Base-by-base conservation (phyloP, 306 rosid species). In the Pueraria montana region DNA sequence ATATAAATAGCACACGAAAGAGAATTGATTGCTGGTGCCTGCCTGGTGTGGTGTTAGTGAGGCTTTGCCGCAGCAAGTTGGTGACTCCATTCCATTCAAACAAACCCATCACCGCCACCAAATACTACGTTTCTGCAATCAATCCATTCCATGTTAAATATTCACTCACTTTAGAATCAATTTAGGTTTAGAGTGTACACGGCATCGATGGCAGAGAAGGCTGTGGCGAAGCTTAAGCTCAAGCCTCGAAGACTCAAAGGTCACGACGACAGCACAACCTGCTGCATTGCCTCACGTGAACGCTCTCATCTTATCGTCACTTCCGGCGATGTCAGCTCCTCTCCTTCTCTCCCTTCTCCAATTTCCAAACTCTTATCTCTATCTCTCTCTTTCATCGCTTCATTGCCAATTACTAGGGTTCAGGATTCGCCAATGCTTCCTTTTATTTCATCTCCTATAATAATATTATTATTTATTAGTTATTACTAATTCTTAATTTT, bases 281-380 rank as follows among this genome's bases (percentile, higher is more conserved):
- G 89, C 86, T 95, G 99, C 88, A 74, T 93, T 82, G 84, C 96
- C 87, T 93, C 99, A 5, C 87, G 77, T 48, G 67, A 79, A 84
- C 82, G 86, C 5, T 97, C 97, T 14, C 90, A 88, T 30, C 68
- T 92, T 76, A 85, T 93, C 71, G 91, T 88, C 87, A 91, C 98
- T 84, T 84, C 97, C 67, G 96, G 90, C 85, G 97, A 95, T 89
- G 97, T 95, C 34, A 75, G 70, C 14, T 16, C 27, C n/a, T n/a
- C n/a, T n/a, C n/a, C 30, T 55, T 48, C 56, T 11, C 66, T 26
- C 23, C 11, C 30, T 59, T 30, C 38, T 18, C 27, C 79, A 17
- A 10, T 48, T 63, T 49, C 75, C 68, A 50, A 10, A 8, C 45
- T 23, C 21, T 2, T 30, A n/a, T 38, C 5, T n/a, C 11, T 8